Evolutionary conservation across 345 rosid species (phyloP), one percentile per base, ranked within the genome.

Genomic region (Hirschfeldia incana): DNA sequence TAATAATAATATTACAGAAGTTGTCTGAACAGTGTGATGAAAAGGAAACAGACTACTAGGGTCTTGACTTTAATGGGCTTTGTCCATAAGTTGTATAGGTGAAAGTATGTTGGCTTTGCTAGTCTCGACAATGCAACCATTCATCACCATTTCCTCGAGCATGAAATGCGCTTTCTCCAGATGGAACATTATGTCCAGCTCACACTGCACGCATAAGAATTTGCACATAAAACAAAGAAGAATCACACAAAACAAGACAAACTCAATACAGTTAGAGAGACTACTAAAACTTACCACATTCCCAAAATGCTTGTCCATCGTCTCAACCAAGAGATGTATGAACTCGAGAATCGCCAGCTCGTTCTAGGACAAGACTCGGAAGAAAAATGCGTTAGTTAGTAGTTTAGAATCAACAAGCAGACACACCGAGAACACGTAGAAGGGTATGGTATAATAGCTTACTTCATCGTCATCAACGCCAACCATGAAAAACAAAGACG

Each of bases 81-180:
- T 90, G 72, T 93, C 99, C 97, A 93, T 90, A 76, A 96, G 90
- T 70, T 89, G 97, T 70, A 92, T 86, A 1, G 98, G 95, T 60
- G 86, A 51, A 37, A 89, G 88, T 73, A 96, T 93, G 79, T 90
- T 89, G 32, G 94, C 60, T 81, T 90, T 93, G 94, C 95, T 96
- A 3, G 98, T 96, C 86, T 96, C 99, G 21, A 90, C 94, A 69
- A 96, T 75, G 81, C 91, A 90, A 70, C 97, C 99, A 76, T 92
- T 93, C 98, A 93, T 93, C 69, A 93, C 94, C 97, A 91, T 95
- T 87, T 95, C 99, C 78, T 92, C 98, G 75, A 92, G 80, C 98
- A 92, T 96, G 87, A 96, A 96, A 85, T 93, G 99, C 26, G 99
- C 98, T 81, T 93, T 96, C 88, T 96, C 98, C 81, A 91, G 77